Base-by-base conservation (phyloP, 2,329 filamentous ascomycete genomes). In the Colletotrichum sp. region DNA sequence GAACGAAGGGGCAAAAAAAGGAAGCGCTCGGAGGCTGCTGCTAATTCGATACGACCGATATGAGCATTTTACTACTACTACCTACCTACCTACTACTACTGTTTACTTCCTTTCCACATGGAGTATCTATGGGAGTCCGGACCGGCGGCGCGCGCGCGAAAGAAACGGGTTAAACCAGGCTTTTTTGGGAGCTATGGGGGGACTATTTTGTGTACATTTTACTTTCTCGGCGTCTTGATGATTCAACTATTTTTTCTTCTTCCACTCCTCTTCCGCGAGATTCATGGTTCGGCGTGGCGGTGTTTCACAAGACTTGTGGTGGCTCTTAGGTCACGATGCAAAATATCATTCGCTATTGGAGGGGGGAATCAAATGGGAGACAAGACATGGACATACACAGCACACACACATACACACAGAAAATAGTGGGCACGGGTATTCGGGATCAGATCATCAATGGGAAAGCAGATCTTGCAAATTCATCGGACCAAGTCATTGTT, bases 31-130 rank as follows among this genome's bases (percentile, higher is more conserved):
- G 28, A 32, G 59, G 70, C 70, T 64, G n/a, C n/a, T 52, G 44
- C 44, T 52, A 52, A 52, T 36, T 66, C 28, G 44, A 65, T 16
- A 76, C 21, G 74, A 74, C 74, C 34, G 74, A 76, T 39, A 76
- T 28, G 64, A 76, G 74, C 65, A 76, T 62, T 68, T 62, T 32
- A 73, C 69, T 55, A 69, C 34, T 34, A 60, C 26, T 55, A 60
- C 26, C 39, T 30, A 15, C 21, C 39, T 44, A 49, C 39, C 39
- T n/a, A 21, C 44, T n/a, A 21, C 44, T 49, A 49, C 44, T 49
- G n/a, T 49, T 52, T 21, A 52, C 44, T 52, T 52, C 44, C n/a
- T 52, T 52, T 52, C n/a, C 49, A 62, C 24, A 69, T 49, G 39
- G 69, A 71, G 69, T 71, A 71, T 39, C 39, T 65, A 71, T 39